Conservation (phyloP, 352 stramenopile species). For the Phytophthora pini region DNA sequence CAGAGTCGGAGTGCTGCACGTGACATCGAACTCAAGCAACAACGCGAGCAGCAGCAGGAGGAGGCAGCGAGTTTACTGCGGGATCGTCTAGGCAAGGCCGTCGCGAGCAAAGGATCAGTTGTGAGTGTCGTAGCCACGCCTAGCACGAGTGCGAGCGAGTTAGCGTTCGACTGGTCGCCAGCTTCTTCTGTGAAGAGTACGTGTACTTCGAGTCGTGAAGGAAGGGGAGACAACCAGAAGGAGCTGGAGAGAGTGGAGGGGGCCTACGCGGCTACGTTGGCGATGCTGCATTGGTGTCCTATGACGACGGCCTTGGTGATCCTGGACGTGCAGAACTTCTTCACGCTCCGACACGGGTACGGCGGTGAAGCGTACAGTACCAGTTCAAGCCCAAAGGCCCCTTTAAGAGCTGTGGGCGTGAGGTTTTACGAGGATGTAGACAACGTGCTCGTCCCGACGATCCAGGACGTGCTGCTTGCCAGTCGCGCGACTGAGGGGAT, state of each 20-base stretch:
- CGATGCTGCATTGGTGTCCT: conserved; percentile 56
- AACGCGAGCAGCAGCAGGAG: conserved; percentile 53
- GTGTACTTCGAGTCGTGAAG: conserved; percentile 13
- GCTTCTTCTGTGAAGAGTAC: conserved; percentile 17
- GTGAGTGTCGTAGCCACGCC: conserved; percentile 21
- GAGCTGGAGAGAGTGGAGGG: conserved; percentile 2
- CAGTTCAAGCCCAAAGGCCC: conserved; percentile 7
- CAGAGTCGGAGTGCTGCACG: conserved; percentile 32
- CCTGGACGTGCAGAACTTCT: conserved; percentile 80
- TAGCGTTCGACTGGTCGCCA: conserved; percentile 24
- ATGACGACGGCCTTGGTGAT: conserved; percentile 74
- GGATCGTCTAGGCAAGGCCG: conserved; percentile 47
- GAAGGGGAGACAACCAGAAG: conserved; percentile 20
- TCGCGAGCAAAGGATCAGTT: conserved; percentile 1
- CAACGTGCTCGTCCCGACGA: conserved; percentile 56
- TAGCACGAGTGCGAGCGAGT: conserved; percentile 24
- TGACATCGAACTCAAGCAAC: conserved; percentile 31
- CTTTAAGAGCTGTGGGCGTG: conserved; percentile 9
- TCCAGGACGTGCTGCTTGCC: conserved; percentile 66
- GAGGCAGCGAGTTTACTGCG: conserved; percentile 62
- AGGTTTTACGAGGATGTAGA: conserved; percentile 63
- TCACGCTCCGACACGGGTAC: conserved; percentile 38
- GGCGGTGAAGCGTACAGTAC: conserved; percentile 7
- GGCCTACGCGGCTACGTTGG: conserved; percentile 8
- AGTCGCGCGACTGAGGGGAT: conserved; percentile 57